Percentiles rank a stretch among this genome's conserved stretches.
Conservation (phyloP, 352 stramenopile genomes). For the Nothophytophthora sp. region DNA sequence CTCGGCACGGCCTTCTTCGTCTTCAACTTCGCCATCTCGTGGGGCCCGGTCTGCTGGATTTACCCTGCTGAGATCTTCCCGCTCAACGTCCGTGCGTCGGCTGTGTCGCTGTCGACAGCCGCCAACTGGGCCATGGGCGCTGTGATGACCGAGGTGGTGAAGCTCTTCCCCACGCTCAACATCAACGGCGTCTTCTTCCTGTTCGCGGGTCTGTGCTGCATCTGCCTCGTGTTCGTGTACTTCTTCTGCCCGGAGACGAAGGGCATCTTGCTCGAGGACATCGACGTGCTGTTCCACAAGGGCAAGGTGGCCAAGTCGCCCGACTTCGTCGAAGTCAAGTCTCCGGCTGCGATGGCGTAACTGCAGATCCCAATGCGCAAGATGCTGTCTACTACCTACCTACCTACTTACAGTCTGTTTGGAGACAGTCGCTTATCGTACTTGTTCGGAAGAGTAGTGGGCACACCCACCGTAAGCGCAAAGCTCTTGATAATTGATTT, state of each 20-base stretch:
- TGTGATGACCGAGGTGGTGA: constrained; percentile 17
- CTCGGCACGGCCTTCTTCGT: constrained; percentile 33
- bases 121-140: constrained; percentile 30
- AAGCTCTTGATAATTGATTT: not conserved
- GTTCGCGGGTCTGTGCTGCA: constrained; percentile 40
- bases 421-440: not conserved
- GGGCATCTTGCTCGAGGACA: constrained; percentile 44
- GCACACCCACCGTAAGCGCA: not conserved
- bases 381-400: too few relatives aligned
- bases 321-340: constrained; percentile 32
- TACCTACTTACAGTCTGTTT: not conserved
- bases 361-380: not conserved
- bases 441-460: too few relatives aligned
- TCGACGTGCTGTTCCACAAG: constrained; percentile 42
- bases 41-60: constrained; percentile 14
- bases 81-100: constrained; percentile 26
- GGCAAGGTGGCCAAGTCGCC: constrained; percentile 19
- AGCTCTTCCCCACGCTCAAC: constrained; percentile 27
- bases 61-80: constrained; percentile 20
- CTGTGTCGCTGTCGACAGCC: constrained; percentile 29
- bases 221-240: constrained; percentile 42
- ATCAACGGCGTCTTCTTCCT: constrained; percentile 34
- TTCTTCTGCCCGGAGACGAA: constrained; percentile 49
- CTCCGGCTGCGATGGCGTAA: constrained; percentile 15
- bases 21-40: constrained; percentile 40